Percentiles rank a stretch among this genome's conserved stretches.
phyloP scores from a whole-genome alignment of 202 grass and related monocot species.

The Cymbopogon flexuosus region DNA sequence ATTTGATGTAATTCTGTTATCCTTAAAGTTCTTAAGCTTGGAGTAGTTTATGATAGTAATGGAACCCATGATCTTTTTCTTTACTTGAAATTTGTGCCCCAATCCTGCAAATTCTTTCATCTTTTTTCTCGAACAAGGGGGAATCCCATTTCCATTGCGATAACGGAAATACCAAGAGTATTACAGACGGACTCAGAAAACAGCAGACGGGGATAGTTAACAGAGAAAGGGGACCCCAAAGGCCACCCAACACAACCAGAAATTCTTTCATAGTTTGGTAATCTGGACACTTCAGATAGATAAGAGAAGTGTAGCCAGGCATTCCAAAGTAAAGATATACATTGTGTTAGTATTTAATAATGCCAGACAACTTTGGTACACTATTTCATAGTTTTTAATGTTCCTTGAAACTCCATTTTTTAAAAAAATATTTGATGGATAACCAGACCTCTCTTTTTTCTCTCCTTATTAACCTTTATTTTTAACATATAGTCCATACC shows the following conservation, averaged over 20 bases:
- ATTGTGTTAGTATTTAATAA: constrained; percentile 7
- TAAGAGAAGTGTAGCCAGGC: constrained; percentile 12
- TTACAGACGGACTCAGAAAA: too few relatives aligned
- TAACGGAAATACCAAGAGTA: too few relatives aligned
- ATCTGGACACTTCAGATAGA: neutral
- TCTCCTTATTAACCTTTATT: constrained; percentile 19
- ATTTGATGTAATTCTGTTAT: constrained; percentile 9
- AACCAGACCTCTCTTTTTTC: neutral
- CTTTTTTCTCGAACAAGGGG: too few relatives aligned
- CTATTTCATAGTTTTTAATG: neutral
- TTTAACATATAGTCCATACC: constrained; percentile 28
- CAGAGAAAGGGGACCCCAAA: too few relatives aligned
- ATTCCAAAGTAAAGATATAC: constrained; percentile 5
- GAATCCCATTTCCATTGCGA: too few relatives aligned
- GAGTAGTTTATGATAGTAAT: constrained; percentile 8
- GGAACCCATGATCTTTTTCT: neutral
- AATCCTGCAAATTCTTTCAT: neutral
- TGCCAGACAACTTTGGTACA: neutral
- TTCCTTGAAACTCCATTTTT: constrained; percentile 5
- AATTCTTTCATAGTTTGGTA: neutral
- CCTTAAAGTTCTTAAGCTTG: constrained; percentile 20
- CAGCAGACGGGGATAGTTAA: too few relatives aligned
- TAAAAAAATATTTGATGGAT: constrained; percentile 1
- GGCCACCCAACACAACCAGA: too few relatives aligned
- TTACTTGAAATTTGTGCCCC: neutral